Conservation (phyloP, 768 basidiomycete genomes). For the Amanita fuliginea region DNA sequence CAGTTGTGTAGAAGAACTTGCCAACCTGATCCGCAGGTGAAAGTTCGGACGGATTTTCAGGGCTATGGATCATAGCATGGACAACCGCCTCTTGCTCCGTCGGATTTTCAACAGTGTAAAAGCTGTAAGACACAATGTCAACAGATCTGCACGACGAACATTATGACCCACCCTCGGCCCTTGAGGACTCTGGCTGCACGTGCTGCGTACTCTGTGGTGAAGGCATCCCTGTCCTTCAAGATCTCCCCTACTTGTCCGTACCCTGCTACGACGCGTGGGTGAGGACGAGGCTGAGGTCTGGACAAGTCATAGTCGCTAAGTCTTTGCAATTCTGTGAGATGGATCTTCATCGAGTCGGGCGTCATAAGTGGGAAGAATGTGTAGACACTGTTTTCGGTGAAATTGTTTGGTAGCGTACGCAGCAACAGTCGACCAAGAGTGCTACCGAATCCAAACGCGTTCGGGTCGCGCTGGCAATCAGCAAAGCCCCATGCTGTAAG, state of each 20-base stretch:
- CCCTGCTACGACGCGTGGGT: constrained; percentile 23
- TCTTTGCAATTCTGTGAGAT: constrained; percentile 46
- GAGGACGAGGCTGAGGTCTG: constrained; percentile 28
- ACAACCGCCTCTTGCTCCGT: constrained; percentile 39
- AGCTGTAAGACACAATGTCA: constrained; percentile 27
- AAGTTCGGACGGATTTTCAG: constrained; percentile 18
- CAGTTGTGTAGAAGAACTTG: constrained; percentile 56
- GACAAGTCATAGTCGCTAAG: constrained; percentile 42
- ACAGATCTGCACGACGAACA: neutral
- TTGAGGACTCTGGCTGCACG: constrained; percentile 43
- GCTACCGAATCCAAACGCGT: constrained; percentile 66
- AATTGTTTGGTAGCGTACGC: constrained; percentile 64
- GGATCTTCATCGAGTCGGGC: constrained; percentile 51
- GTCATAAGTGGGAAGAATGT: constrained; percentile 89
- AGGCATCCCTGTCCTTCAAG: constrained; percentile 32
- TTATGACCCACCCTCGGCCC: constrained; percentile 43
- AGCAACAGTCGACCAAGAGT: constrained; percentile 65
- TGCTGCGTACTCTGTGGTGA: constrained; percentile 36
- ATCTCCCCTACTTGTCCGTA: constrained; percentile 45
- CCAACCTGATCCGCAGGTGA: constrained; percentile 35
- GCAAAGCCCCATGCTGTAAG: constrained; percentile 78
- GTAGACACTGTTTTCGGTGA: constrained; percentile 57
- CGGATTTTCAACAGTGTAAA: constrained; percentile 49
- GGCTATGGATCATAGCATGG: constrained; percentile 32
- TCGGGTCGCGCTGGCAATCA: constrained; percentile 68